Base-by-base conservation (phyloP, 2,329 filamentous ascomycete genomes). In the Xenoacremonium recifei region DNA sequence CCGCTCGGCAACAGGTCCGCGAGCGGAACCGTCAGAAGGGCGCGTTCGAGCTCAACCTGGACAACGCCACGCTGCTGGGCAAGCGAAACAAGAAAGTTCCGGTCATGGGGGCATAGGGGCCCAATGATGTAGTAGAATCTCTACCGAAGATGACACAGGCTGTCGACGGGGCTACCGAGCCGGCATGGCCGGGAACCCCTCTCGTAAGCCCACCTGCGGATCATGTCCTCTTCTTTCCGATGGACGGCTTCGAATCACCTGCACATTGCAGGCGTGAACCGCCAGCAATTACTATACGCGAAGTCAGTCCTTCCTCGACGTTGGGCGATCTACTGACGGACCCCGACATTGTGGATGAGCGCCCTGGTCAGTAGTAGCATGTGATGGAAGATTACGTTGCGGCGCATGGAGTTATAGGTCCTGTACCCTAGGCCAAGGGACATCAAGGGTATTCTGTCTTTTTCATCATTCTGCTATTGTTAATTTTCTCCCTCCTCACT, bases 21-120 rank as follows among this genome's bases (percentile, higher is more conserved):
- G 81, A 84, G 33, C 74, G 79, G 21, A 77, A 81, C 43, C 77
- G 75, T 49, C 82, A 87, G 54, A 87, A 85, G 65, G 90, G 89
- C 21, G 83, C 87, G 0, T 99, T 99, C 54, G 93, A 99, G 67
- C 77, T 99, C 35, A 96, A 83, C 60, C 71, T 99, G 27, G 89
- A 95, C 51, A 93, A 93, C 42, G 88, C 93, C 1, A 97, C 91
- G 2, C 68, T 99, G 38, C 72, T 99, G 4, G 91, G 91, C 21
- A 81, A 91, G 55, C 70, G 81, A 45, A 73, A 71, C 17, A 72
- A 76, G 54, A 80, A 82, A 55, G 65, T 77, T 33, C 64, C 73
- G 18, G 69, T 73, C 45, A 70, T 68, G 57, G 63, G 64, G 36
- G 63, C 59, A 42, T 68, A 66, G 55, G 53, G 49, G 45, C 31